phyloP scores from a whole-genome alignment of 2,329 filamentous ascomycete species.

The Ilyonectria robusta region DNA sequence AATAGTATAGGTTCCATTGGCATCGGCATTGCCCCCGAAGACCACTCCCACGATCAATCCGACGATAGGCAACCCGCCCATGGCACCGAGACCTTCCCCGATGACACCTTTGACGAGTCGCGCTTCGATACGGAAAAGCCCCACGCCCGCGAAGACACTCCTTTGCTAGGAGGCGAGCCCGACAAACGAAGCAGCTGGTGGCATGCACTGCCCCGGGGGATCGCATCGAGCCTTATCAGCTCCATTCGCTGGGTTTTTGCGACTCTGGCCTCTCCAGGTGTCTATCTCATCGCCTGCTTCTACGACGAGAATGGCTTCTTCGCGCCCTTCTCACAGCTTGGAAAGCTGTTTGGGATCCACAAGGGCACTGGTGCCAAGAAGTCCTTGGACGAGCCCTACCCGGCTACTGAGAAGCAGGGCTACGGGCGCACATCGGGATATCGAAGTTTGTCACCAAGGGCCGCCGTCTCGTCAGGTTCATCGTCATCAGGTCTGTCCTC shows the following conservation, averaged over 20 bases:
- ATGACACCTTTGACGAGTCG: constrained; percentile 54
- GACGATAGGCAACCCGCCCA: constrained; percentile 53
- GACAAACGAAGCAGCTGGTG: constrained; percentile 61
- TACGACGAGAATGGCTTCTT: constrained; percentile 86
- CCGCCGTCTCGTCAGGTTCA: constrained; percentile 52
- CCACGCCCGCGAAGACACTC: constrained; percentile 73
- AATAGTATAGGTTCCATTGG: constrained; percentile 72
- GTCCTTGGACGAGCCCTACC: constrained; percentile 44
- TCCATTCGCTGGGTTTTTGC: constrained; percentile 85
- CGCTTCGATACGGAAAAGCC: constrained; percentile 56
- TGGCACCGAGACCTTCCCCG: constrained; percentile 52
- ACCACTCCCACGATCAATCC: constrained; percentile 46
- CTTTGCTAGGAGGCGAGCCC: constrained; percentile 63
- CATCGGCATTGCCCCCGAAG: constrained; percentile 61
- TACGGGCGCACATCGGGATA: constrained; percentile 49
- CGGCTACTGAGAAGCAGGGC: constrained; percentile 46
- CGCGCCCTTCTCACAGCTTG: constrained; percentile 81
- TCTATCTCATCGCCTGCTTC: constrained; percentile 87
- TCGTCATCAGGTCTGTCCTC: constrained; percentile 77
- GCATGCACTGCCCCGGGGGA: constrained; percentile 74
- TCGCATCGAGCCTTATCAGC: constrained; percentile 80
- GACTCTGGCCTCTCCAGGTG: constrained; percentile 82
- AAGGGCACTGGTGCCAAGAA: constrained; percentile 62
- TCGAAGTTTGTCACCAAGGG: constrained; percentile 46
- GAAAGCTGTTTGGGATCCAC: constrained; percentile 71